A percentile compares a stretch with the other conserved stretches of the same genome.
Conservation (phyloP, 2,329 filamentous ascomycete genomes). For the Colletotrichum sp. region DNA sequence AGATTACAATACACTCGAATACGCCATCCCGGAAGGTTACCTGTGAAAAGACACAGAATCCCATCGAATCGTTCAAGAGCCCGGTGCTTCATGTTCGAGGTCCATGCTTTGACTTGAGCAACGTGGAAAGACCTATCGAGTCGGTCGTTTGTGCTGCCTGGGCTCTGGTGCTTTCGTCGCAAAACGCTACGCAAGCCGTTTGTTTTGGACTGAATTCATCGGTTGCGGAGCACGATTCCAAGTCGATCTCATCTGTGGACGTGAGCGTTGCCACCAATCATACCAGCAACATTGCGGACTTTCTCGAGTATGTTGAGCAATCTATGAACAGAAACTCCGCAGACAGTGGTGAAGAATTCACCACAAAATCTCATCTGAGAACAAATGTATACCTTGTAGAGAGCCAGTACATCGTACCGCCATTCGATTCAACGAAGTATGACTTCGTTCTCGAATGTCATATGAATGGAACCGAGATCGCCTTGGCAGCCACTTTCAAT, state of each 20-base stretch:
- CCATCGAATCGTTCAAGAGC: rapidly evolving
- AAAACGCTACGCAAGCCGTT: background rate
- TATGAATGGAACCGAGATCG: background rate
- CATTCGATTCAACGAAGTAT: background rate
- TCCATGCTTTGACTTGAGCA: background rate
- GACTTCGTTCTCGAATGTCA: background rate
- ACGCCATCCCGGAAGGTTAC: background rate
- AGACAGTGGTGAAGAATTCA: rapidly evolving
- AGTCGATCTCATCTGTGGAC: background rate
- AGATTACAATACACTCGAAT: background rate
- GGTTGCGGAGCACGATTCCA: rapidly evolving
- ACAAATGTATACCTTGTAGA: background rate
- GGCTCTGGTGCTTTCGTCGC: background rate
- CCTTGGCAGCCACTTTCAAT: background rate
- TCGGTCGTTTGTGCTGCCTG: background rate
- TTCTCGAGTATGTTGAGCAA: background rate
- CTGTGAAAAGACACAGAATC: background rate
- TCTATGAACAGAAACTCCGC: background rate
- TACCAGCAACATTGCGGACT: background rate
- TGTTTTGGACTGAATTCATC: background rate
- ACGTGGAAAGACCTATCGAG: background rate
- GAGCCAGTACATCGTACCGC: background rate
- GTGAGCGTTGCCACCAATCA: background rate
- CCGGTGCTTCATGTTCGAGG: background rate
- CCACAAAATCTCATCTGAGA: no score